Conservation (phyloP, 2,329 filamentous ascomycete genomes). For the Phialophora macrospora region DNA sequence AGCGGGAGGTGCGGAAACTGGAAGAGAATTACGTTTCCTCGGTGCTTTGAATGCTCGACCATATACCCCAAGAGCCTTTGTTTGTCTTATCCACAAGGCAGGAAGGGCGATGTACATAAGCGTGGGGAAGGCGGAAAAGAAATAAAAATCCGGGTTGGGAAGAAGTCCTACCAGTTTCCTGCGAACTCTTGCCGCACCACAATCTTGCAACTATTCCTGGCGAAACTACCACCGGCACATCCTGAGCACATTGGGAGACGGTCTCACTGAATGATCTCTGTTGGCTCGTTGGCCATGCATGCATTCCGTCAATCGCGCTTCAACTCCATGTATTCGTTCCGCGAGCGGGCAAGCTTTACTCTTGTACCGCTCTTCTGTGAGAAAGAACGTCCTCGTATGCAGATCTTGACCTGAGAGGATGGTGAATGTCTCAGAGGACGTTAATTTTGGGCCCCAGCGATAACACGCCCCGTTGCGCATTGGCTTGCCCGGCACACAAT, state of each 20-base stretch:
- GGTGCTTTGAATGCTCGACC: slow-evolving; percentile 57
- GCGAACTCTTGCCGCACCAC: not conserved
- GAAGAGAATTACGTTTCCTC: slow-evolving; percentile 88
- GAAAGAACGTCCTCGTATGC: not conserved
- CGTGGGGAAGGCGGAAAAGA: not conserved
- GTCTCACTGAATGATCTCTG: not conserved
- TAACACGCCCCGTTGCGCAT: not conserved
- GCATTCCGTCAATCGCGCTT: not conserved
- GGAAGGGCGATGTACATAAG: slow-evolving; percentile 24
- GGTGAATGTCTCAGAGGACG: not conserved
- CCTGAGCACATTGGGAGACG: not conserved
- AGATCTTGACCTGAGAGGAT: not conserved
- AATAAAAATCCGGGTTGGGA: not conserved
- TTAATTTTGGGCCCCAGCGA: not conserved
- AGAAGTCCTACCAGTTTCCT: not conserved
- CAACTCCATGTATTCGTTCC: not conserved
- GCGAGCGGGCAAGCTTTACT: not conserved
- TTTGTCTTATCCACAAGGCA: slow-evolving; percentile 1
- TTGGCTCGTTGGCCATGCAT: not conserved
- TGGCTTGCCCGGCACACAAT: not conserved
- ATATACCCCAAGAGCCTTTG: not conserved
- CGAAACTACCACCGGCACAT: not conserved
- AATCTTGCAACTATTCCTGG: not conserved
- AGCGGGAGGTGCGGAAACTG: slow-evolving; percentile 81
- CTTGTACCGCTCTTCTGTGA: not conserved